Evolutionary conservation across 169 alveolate species (phyloP).

Genomic region (Besnoitia besnoiti): DNA sequence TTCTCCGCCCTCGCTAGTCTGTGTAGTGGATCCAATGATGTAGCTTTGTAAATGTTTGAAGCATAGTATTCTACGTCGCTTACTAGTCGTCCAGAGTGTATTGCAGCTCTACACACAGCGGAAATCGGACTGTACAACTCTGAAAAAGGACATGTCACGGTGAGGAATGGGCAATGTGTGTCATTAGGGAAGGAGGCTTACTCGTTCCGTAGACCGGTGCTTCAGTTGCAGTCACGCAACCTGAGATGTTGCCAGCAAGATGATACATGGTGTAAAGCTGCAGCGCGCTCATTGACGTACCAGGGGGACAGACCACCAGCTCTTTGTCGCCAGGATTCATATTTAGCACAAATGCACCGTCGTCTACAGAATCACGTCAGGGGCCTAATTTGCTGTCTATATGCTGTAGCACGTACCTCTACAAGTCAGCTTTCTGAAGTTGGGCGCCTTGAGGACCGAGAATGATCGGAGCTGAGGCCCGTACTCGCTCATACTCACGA

Average conservation of each 20-base stretch:
- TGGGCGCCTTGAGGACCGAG: conserved; percentile 78
- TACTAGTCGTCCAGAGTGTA: conserved; percentile 77
- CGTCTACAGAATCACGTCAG: conserved; percentile 60
- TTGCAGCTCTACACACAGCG: conserved; percentile 87
- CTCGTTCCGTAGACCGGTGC: conserved; percentile 71
- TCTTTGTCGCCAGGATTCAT: conserved; percentile 77
- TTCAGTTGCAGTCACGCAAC: conserved; percentile 70
- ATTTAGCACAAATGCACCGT: conserved; percentile 77
- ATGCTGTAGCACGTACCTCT: conserved; percentile 63
- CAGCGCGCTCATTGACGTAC: conserved; percentile 58
- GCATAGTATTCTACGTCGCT: neutral
- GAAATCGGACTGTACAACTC: conserved; percentile 82
- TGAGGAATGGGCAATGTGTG: neutral
- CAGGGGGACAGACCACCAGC: conserved; percentile 82
- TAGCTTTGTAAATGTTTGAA: neutral
- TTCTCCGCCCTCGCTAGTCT: conserved; percentile 67
- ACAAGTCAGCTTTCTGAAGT: conserved; percentile 79
- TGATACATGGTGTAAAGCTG: conserved; percentile 16
- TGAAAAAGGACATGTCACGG: neutral
- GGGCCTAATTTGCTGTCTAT: too few species aligned
- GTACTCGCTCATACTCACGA: conserved; percentile 57
- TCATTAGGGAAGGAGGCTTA: neutral
- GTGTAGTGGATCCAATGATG: neutral
- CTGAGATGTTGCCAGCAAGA: conserved; percentile 32
- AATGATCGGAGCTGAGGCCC: conserved; percentile 83